These are phyloP conservation scores for Symmetrospora coprosmae DNA, from an alignment of 768 basidiomycete species.

Conservation along the genomic window DNA sequence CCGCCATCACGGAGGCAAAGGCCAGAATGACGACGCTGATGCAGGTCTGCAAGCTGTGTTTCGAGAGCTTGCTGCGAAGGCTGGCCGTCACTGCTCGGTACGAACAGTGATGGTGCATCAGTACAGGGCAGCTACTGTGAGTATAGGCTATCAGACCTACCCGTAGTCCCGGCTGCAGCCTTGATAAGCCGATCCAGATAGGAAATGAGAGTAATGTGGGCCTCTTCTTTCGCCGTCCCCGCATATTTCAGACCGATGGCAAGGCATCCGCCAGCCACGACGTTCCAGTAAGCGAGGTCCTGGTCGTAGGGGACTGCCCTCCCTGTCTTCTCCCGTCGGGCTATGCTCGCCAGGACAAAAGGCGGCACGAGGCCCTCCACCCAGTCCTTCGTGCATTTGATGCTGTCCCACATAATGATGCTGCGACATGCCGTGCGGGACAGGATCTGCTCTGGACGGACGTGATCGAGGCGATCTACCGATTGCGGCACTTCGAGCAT, in stretches of 20 bases:
- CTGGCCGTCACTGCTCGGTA: constrained; percentile 46
- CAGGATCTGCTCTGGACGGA: constrained; percentile 76
- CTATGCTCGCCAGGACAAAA: constrained; percentile 46
- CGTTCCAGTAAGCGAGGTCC: constrained; percentile 81
- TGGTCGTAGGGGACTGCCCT: constrained; percentile 47
- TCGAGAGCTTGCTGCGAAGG: constrained; percentile 76
- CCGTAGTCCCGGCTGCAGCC: constrained; percentile 55
- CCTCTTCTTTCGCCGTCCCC: constrained; percentile 79
- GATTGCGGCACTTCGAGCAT: constrained; percentile 72
- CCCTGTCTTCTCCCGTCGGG: constrained; percentile 41
- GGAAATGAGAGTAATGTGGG: constrained; percentile 64
- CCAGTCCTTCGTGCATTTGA: constrained; percentile 46
- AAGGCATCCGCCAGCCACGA: constrained; percentile 81
- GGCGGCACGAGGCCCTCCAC: constrained; percentile 51
- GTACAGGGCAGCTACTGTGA: background rate
- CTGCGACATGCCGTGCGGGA: constrained; percentile 61
- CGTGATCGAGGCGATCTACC: constrained; percentile 58
- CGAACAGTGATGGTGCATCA: background rate
- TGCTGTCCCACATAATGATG: constrained; percentile 73
- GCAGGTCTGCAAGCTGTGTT: constrained; percentile 71
- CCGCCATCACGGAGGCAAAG: constrained; percentile 88
- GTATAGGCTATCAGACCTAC: background rate
- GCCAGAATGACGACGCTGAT: constrained; percentile 74
- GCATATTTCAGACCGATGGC: constrained; percentile 83
- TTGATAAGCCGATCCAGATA: constrained; percentile 66